A percentile compares a stretch with the other conserved stretches of the same genome.
Conservation (phyloP, 2,329 filamentous ascomycete genomes). For the Botryosphaeria dothidea region DNA sequence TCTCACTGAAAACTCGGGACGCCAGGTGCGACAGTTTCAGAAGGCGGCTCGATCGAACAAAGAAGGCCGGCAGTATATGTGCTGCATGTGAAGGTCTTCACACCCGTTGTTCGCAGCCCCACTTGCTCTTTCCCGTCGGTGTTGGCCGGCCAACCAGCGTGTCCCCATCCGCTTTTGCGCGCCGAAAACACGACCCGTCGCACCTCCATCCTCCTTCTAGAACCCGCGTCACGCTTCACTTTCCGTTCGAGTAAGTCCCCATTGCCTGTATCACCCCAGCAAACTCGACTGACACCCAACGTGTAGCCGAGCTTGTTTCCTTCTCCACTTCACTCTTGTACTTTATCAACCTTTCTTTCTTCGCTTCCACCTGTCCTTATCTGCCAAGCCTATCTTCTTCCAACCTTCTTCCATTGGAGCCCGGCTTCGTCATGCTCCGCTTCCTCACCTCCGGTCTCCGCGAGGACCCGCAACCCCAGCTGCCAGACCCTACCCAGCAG, state of each 20-base stretch:
- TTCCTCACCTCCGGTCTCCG: not conserved
- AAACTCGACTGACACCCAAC: not conserved
- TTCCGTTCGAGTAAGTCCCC: slow-evolving; percentile 1
- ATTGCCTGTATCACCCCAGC: too few species aligned
- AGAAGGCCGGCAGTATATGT: too few species aligned
- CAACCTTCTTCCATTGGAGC: too few species aligned
- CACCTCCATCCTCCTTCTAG: not conserved
- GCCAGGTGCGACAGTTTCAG: too few species aligned
- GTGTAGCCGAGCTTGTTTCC: not conserved
- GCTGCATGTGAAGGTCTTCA: too few species aligned
- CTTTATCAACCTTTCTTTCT: not conserved
- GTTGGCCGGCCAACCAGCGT: not conserved
- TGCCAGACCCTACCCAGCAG: not conserved
- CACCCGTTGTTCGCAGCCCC: not conserved
- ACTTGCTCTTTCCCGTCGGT: not conserved
- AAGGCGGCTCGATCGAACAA: too few species aligned
- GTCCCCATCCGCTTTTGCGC: not conserved
- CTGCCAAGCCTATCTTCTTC: not conserved
- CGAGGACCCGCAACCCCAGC: not conserved
- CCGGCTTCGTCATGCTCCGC: not conserved
- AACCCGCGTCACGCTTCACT: not conserved
- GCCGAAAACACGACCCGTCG: not conserved
- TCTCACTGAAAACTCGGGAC: too few species aligned
- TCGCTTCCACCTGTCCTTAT: too few species aligned
- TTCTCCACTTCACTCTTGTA: not conserved